Evolutionary conservation across 352 stramenopile species (phyloP), one percentile per base, ranked within the genome.

Genomic region (Globisporangium ultimum): DNA sequence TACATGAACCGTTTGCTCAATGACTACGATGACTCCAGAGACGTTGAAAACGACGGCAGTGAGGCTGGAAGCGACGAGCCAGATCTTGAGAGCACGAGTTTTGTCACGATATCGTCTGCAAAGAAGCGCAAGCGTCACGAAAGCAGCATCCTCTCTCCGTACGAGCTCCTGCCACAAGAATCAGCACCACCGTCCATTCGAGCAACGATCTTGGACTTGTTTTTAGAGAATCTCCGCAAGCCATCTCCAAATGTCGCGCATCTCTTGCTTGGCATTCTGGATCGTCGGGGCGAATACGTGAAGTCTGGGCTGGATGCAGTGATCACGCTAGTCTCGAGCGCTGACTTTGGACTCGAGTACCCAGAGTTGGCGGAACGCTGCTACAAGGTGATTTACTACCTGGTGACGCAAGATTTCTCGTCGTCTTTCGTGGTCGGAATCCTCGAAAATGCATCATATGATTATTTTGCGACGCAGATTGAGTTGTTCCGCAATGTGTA

Each of bases 1-100:
- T 93, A 91, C 61, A 90, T 88, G 76, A 87, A 89, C 46, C 77
- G 80, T n/a, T 69, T 93, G 41, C 54, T 91, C 22, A 87, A 86
- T 46, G 68, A 84, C 4, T 88, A 87, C 61, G 78, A 87, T 22
- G 73, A 88, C 49, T 58, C 8, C 7, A 45, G 22, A 6, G 65
- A 74, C 51, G 60, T 55, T 0, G 66, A 80, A 3, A 65, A 70
- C 20, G 45, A 24, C 0, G 42, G 43, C 24, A 67, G 60, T 47
- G 68, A 40, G 18, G n/a, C 21, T 36, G 34, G 49, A 17, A 61
- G 28, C n/a, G 55, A 64, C 24, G 58, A 59, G 12, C 41, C 53
- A 2, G 63, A 70, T 22, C 13, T 64, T 3, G 43, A 64, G n/a
- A 57, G 42, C 3, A 57, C 75, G 20, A 72, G 63, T 12, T 64